A percentile compares a stretch with the other conserved stretches of the same genome.
These are phyloP conservation scores for Penstemon eatonii DNA, from an alignment of 257 asterid species.

Conservation along the genomic window DNA sequence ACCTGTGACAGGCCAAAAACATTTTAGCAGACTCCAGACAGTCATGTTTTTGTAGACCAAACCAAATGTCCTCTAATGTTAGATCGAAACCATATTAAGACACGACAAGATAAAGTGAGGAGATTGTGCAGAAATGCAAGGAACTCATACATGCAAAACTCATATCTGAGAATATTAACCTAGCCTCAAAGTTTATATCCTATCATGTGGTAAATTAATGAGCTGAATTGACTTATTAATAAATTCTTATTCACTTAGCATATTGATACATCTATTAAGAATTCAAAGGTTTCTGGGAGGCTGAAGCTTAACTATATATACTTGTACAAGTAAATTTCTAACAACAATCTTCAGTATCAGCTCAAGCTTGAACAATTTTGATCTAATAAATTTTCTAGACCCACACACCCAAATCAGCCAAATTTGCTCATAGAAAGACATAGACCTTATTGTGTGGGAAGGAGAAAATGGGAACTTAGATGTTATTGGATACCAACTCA, in stretches of 20 bases:
- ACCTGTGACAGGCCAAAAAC: background rate
- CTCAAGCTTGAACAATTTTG: background rate
- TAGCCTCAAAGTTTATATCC: background rate
- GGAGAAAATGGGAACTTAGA: background rate
- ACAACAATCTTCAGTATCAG: background rate
- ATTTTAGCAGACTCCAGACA: background rate
- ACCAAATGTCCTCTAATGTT: background rate
- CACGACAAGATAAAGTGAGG: background rate
- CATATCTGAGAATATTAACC: background rate
- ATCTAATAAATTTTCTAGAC: background rate
- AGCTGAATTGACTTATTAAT: conserved; percentile 1
- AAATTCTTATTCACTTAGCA: background rate
- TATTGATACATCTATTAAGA: conserved; percentile 5
- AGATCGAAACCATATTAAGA: conserved; percentile 6
- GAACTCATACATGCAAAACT: background rate
- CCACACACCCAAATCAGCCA: too few relatives aligned
- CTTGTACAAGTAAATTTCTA: background rate
- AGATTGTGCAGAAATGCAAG: background rate
- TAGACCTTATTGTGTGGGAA: background rate
- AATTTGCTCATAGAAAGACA: too few relatives aligned
- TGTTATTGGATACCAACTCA: background rate
- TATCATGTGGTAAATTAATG: background rate
- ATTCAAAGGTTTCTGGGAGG: background rate
- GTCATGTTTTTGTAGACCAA: background rate
- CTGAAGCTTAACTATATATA: background rate